phyloP scores from a whole-genome alignment of 2,329 filamentous ascomycete genomes.

The Aspergillus brasiliensis region DNA sequence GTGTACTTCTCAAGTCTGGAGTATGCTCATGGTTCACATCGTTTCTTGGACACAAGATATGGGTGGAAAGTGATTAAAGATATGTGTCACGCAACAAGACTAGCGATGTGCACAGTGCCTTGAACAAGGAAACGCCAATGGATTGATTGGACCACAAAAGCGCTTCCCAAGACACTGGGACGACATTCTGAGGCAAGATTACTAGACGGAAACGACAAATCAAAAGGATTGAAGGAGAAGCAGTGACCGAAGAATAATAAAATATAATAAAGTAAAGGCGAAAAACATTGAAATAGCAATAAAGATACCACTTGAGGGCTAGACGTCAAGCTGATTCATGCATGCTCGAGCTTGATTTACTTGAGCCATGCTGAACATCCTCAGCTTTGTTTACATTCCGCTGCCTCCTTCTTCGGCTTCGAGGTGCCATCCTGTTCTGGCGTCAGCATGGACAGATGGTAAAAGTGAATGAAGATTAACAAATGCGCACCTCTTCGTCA shows the following conservation, averaged over 20 bases:
- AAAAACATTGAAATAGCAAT: slow-evolving; percentile 35
- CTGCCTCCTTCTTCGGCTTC: slow-evolving; percentile 91
- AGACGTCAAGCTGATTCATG: neutral
- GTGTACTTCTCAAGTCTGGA: neutral
- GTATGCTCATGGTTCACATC: neutral
- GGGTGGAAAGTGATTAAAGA: neutral
- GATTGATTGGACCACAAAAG: neutral
- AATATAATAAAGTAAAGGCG: slow-evolving; percentile 26
- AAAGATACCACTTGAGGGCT: neutral
- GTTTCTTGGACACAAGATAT: neutral
- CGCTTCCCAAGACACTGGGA: neutral
- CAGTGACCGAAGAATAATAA: neutral
- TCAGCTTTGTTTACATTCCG: slow-evolving; percentile 96
- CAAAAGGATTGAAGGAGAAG: neutral
- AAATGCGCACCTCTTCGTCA: slow-evolving; percentile 51
- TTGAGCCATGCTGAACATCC: slow-evolving; percentile 16
- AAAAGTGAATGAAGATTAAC: neutral
- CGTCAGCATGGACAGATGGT: neutral
- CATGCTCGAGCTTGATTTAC: neutral
- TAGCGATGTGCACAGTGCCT: neutral
- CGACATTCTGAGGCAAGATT: slow-evolving; percentile 22
- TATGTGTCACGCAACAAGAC: neutral
- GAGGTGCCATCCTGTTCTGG: slow-evolving; percentile 73
- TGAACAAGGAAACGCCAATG: neutral
- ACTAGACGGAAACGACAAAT: neutral